Conservation (phyloP, 2,329 filamentous ascomycete genomes). For the Diaporthe citri region DNA sequence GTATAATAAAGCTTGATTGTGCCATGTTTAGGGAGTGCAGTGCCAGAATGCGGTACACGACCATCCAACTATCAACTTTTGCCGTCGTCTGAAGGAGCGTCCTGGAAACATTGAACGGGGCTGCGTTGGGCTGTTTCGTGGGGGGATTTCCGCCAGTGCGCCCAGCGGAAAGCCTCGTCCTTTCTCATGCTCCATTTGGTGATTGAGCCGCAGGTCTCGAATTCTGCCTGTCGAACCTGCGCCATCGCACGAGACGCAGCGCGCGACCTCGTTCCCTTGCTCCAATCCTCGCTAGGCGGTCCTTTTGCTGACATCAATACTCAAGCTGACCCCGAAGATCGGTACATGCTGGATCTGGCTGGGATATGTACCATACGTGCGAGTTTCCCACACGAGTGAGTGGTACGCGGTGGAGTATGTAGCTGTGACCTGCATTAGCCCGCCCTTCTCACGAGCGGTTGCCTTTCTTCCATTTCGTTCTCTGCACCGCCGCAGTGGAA, state of each 20-base stretch:
- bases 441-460: slow-evolving; percentile 27
- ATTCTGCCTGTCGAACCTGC: slow-evolving; percentile 32
- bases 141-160: slow-evolving; percentile 6
- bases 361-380: not conserved
- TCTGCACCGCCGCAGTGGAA: slow-evolving; percentile 21
- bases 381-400: not conserved
- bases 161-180: slow-evolving; percentile 38
- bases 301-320: slow-evolving; percentile 14
- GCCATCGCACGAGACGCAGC: slow-evolving; percentile 34
- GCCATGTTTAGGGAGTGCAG: not conserved
- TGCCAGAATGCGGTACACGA: not conserved
- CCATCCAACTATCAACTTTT: not conserved
- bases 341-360: not conserved
- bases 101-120: slow-evolving; percentile 14
- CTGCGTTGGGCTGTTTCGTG: slow-evolving; percentile 14
- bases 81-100: slow-evolving; percentile 1
- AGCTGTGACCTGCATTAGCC: slow-evolving; percentile 29
- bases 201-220: slow-evolving; percentile 33
- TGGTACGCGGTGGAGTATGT: slow-evolving; percentile 21
- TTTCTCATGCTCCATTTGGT: slow-evolving; percentile 20
- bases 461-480: slow-evolving; percentile 39
- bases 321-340: not conserved
- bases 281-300: not conserved
- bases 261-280: slow-evolving; percentile 25
- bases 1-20: slow-evolving; percentile 27